Evolutionary conservation across 495 filamentous ascomycete genomes (phyloP).

Genomic region (Penicillium lividum): DNA sequence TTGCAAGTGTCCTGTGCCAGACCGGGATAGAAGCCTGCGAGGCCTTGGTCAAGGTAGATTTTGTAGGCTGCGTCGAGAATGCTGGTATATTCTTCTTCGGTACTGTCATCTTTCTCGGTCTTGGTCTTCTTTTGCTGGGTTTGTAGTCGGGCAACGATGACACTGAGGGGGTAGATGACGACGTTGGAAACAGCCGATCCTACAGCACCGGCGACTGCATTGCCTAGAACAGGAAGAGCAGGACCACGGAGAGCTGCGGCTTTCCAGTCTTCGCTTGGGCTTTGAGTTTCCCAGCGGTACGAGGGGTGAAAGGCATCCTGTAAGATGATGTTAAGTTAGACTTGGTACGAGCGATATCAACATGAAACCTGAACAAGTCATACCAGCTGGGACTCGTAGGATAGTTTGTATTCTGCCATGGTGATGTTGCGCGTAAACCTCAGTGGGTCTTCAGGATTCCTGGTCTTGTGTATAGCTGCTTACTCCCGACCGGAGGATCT

Average conservation of each 20-base stretch:
- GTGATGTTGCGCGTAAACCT: slow-evolving; percentile 1
- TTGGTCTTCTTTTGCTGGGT: slow-evolving; percentile 61
- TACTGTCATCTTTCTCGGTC: slow-evolving; percentile 35
- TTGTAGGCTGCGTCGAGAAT: slow-evolving; percentile 67
- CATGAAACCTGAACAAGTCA: not conserved
- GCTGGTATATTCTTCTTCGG: slow-evolving; percentile 50
- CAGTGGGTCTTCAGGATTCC: not conserved
- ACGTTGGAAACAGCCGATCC: slow-evolving; percentile 82
- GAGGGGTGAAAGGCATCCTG: slow-evolving; percentile 55
- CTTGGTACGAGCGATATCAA: not conserved
- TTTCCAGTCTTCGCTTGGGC: slow-evolving; percentile 36
- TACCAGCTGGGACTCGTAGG: slow-evolving; percentile 38
- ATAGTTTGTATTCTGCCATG: slow-evolving; percentile 37
- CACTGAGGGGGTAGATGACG: slow-evolving; percentile 76
- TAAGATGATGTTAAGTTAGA: slow-evolving; percentile 10
- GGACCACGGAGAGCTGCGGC: slow-evolving; percentile 43
- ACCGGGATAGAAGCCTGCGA: slow-evolving; percentile 74
- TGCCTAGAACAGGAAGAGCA: slow-evolving; percentile 80
- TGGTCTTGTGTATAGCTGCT: not conserved
- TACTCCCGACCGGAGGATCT: slow-evolving; percentile 7
- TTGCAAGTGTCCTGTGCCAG: slow-evolving; percentile 71
- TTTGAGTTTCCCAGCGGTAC: slow-evolving; percentile 43
- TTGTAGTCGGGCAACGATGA: slow-evolving; percentile 84
- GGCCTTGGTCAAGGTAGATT: slow-evolving; percentile 71
- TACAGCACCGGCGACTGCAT: slow-evolving; percentile 77